A percentile compares a stretch with the other conserved stretches of the same genome.
Conservation (phyloP, 129 eudicot species). For the Tagetes erecta region DNA sequence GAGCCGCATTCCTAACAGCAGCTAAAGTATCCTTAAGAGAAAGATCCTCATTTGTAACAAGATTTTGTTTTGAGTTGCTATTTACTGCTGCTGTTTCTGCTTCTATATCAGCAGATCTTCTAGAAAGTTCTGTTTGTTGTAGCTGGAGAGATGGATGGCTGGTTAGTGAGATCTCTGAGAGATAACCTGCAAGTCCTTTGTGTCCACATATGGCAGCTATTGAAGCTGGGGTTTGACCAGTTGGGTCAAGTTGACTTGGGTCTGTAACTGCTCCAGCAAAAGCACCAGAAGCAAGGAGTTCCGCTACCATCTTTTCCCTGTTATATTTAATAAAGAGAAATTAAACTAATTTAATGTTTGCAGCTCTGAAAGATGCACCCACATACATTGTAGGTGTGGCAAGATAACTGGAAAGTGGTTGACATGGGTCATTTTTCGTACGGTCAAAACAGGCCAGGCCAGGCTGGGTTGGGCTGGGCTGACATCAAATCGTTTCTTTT, state of each 20-base stretch:
- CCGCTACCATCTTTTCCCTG: slow-evolving; percentile 97
- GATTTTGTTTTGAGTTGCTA: slow-evolving; percentile 40
- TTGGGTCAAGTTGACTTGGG: slow-evolving; percentile 72
- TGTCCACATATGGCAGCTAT: slow-evolving; percentile 75
- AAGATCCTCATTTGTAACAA: slow-evolving; percentile 52
- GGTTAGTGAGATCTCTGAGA: slow-evolving; percentile 82
- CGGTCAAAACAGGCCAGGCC: not conserved
- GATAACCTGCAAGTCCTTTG: slow-evolving; percentile 92
- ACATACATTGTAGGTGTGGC: not conserved
- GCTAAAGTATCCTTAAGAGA: slow-evolving; percentile 70
- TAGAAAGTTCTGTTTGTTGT: slow-evolving; percentile 68
- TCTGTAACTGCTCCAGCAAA: slow-evolving; percentile 95
- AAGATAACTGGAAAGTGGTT: not conserved
- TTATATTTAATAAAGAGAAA: slow-evolving; percentile 11
- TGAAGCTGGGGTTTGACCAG: slow-evolving; percentile 86
- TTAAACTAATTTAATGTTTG: slow-evolving; percentile 3
- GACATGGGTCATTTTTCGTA: not conserved
- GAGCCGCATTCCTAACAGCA: slow-evolving; percentile 81
- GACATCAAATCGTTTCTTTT: not conserved
- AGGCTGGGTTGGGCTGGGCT: not conserved
- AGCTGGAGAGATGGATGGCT: slow-evolving; percentile 77
- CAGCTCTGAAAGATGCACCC: not conserved
- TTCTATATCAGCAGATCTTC: slow-evolving; percentile 54
- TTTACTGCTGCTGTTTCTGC: slow-evolving; percentile 54
- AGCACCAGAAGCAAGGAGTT: slow-evolving; percentile 88